Percentiles rank a stretch among this genome's conserved stretches.
phyloP scores from a whole-genome alignment of 2,329 filamentous ascomycete species.

The Magnaporthales sp. region DNA sequence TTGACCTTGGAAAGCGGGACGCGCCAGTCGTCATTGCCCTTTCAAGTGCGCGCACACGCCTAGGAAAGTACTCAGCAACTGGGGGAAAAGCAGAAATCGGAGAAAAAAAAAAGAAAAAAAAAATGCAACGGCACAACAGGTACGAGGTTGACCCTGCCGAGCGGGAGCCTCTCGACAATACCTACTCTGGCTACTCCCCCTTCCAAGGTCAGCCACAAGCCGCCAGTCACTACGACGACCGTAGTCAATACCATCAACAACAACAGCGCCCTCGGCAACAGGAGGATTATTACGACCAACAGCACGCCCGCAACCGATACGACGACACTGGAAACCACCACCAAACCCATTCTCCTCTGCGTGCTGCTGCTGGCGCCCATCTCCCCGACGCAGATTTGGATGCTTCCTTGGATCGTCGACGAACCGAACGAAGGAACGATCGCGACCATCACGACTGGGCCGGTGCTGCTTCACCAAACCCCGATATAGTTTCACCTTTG shows the following conservation, averaged over 20 bases:
- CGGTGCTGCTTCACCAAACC: slow-evolving; percentile 10
- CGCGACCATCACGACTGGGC: slow-evolving; percentile 12
- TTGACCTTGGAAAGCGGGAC: slow-evolving; percentile 3
- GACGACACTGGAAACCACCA: slow-evolving; percentile 5
- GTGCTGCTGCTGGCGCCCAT: slow-evolving; percentile 10
- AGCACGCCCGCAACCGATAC: slow-evolving; percentile 5
- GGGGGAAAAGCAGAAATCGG: neutral
- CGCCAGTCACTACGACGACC: neutral
- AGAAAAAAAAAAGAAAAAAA: neutral
- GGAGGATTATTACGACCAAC: slow-evolving; percentile 7
- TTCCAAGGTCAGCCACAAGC: slow-evolving; percentile 4
- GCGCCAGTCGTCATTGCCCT: neutral
- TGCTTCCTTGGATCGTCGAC: slow-evolving; percentile 24
- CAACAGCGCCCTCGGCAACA: slow-evolving; percentile 5
- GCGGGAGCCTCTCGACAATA: slow-evolving; percentile 13
- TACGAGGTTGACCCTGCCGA: slow-evolving; percentile 15
- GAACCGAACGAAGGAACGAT: slow-evolving; percentile 24
- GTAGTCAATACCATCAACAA: slow-evolving; percentile 1
- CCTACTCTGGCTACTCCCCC: neutral
- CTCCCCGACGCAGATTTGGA: slow-evolving; percentile 24
- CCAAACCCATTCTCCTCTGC: slow-evolving; percentile 12
- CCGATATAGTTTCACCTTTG: slow-evolving; percentile 16
- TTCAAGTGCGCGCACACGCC: neutral
- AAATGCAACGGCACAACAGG: slow-evolving; percentile 11
- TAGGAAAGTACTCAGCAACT: neutral